Conservation (phyloP, 306 rosid genomes). For the Pyrus betulifolia region DNA sequence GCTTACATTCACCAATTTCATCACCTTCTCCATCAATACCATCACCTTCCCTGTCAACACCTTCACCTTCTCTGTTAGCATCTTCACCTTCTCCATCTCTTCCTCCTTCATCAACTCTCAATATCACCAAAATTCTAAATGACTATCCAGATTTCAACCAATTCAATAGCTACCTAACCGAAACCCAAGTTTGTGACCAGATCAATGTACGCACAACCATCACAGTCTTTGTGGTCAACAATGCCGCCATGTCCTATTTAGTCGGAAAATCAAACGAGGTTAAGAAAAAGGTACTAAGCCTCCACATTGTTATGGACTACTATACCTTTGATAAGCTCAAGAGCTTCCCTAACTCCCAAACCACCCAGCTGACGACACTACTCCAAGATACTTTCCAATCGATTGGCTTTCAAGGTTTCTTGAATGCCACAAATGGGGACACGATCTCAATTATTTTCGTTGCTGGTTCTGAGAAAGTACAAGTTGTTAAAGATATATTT, state of each 20-base stretch:
- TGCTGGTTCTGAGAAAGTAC: not conserved
- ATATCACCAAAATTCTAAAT: not conserved
- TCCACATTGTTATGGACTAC: not conserved
- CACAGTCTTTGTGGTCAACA: not conserved
- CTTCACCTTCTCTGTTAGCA: not conserved
- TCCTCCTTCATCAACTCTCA: not conserved
- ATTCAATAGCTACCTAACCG: not conserved
- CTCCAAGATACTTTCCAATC: not conserved
- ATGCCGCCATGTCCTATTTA: not conserved
- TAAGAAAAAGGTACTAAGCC: not conserved
- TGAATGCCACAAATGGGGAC: not conserved
- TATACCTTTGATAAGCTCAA: not conserved
- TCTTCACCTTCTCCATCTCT: no score
- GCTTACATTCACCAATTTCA: not conserved
- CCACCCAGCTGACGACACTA: not conserved
- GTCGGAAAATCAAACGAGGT: not conserved
- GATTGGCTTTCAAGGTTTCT: not conserved
- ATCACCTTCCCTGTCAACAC: not conserved
- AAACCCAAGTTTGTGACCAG: not conserved
- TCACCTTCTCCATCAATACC: not conserved
- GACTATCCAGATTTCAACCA: not conserved
- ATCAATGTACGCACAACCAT: not conserved
- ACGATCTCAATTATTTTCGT: not conserved
- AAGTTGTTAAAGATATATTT: not conserved
- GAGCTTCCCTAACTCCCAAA: not conserved